Base-by-base conservation (phyloP, 2,329 filamentous ascomycete genomes). In the Lachnellula hyalina region DNA sequence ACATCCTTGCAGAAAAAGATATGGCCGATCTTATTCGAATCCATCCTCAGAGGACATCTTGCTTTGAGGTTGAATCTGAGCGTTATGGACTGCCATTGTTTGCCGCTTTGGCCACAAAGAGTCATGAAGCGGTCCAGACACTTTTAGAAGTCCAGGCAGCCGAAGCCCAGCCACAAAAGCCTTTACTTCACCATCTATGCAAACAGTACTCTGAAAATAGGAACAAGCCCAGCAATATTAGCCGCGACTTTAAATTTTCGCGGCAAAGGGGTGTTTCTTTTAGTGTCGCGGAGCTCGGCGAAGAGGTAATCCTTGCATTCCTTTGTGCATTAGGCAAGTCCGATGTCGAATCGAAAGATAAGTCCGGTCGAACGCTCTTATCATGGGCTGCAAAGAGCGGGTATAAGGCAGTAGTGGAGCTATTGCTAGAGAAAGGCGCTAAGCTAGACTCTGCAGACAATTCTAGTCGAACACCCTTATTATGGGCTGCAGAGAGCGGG, bases 1-100 rank as follows among this genome's bases (percentile, higher is more conserved):
- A 76, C 48, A 58, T 75, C 4, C 61, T 75, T 19, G 71, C 73
- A 4, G 71, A 70, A 53, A 62, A 58, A 35, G 61, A 63, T 58
- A 42, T 65, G 17, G 51, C 57, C 1, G 47, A 61, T 15, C 58
- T 65, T 25, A 68, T 75, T 57, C 62, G 58, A 54, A 63, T 65
- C 11, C 52, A 57, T 47, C 55, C 66, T 12, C 52, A 61, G 23
- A 59, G 38, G 0, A 36, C 55, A 3, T 57, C 50, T 0, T 64
- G 55, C 35, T 52, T 70, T 47, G 57, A 67, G 0, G 14, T 66
- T 19, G 59, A 66, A 45, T 9, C 48, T 23, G 68, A 71, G 47
- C 64, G 65, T 7, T 75, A 73, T 55, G 60, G 62, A 0, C 62
- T 63, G 28, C 68, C 72, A 25, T 17, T 75, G 1, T 68, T 74